Conservation (phyloP, 805 yeast genomes). For the Yamadazyma kitorensis region DNA sequence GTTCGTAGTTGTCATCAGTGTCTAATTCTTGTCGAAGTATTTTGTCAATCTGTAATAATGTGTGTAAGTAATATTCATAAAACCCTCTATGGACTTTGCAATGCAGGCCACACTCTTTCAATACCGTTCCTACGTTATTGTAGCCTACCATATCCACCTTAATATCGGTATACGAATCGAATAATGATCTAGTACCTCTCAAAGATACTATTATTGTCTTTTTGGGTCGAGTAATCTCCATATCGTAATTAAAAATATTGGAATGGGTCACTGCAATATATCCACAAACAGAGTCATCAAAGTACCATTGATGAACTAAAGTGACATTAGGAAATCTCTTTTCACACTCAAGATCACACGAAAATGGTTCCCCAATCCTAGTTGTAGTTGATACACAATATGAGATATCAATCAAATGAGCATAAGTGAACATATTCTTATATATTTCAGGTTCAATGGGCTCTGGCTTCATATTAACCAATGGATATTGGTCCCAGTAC, state of each 20-base stretch:
- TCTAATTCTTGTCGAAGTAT: conserved; percentile 21
- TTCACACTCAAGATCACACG: conserved; percentile 36
- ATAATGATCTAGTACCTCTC: conserved; percentile 42
- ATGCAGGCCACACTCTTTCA: conserved; percentile 26
- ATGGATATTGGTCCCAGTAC: not conserved
- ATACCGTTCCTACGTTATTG: conserved; percentile 17
- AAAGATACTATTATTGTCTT: conserved; percentile 34
- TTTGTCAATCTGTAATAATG: conserved; percentile 23
- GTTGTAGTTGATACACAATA: conserved; percentile 36
- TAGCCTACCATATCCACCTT: conserved; percentile 34
- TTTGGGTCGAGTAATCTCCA: conserved; percentile 11
- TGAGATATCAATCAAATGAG: conserved; percentile 42
- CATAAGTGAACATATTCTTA: conserved; percentile 31
- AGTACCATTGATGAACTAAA: conserved; percentile 40
- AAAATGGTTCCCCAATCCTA: conserved; percentile 34
- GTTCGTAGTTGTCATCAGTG: conserved; percentile 20
- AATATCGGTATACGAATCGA: conserved; percentile 39
- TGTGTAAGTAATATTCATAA: conserved; percentile 25
- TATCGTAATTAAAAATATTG: conserved; percentile 21
- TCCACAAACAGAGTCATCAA: conserved; percentile 36
- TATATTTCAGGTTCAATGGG: conserved; percentile 24
- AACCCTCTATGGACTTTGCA: conserved; percentile 43
- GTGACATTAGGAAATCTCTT: conserved; percentile 33
- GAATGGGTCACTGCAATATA: conserved; percentile 33
- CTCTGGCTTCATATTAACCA: conserved; percentile 7